Evolutionary conservation across 352 stramenopile genomes (phyloP).

Genomic region (Stramenopiles sp.): DNA sequence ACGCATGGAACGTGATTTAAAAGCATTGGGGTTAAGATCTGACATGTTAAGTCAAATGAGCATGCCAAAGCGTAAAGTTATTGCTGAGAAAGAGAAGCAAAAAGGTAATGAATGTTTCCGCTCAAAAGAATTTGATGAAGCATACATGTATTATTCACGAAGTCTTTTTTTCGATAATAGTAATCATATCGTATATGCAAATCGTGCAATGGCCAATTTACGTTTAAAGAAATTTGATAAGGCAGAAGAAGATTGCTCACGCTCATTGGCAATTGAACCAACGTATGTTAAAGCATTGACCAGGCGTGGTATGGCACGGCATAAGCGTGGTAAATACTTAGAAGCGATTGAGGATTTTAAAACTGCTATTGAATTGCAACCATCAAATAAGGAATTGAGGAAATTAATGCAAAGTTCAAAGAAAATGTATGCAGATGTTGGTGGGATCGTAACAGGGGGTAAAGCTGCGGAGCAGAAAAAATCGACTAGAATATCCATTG

Average conservation of each 20-base stretch:
- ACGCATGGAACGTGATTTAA: conserved; percentile 15
- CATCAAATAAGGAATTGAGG: conserved; percentile 38
- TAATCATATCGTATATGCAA: conserved; percentile 52
- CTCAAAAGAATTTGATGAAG: conserved; percentile 49
- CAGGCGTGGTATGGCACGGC: conserved; percentile 56
- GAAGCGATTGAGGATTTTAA: conserved; percentile 55
- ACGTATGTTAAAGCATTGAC: conserved; percentile 57
- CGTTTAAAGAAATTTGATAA: conserved; percentile 47
- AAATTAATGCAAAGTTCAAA: conserved; percentile 27
- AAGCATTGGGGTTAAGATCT: neutral
- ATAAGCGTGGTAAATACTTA: conserved; percentile 53
- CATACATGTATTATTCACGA: conserved; percentile 60
- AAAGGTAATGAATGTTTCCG: conserved; percentile 81
- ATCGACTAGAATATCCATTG: neutral
- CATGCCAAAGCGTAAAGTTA: conserved; percentile 18
- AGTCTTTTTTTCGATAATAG: conserved; percentile 50
- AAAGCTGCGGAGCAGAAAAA: neutral
- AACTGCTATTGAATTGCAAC: conserved; percentile 36
- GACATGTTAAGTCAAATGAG: conserved; percentile 12
- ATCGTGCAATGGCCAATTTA: conserved; percentile 53
- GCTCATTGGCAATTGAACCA: conserved; percentile 46
- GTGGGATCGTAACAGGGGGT: neutral
- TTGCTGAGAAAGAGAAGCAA: conserved; percentile 43
- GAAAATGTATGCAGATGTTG: conserved; percentile 2
- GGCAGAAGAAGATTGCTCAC: conserved; percentile 58